Evolutionary conservation across 306 rosid genomes (phyloP).

Genomic region (Lathyrus sativus): DNA sequence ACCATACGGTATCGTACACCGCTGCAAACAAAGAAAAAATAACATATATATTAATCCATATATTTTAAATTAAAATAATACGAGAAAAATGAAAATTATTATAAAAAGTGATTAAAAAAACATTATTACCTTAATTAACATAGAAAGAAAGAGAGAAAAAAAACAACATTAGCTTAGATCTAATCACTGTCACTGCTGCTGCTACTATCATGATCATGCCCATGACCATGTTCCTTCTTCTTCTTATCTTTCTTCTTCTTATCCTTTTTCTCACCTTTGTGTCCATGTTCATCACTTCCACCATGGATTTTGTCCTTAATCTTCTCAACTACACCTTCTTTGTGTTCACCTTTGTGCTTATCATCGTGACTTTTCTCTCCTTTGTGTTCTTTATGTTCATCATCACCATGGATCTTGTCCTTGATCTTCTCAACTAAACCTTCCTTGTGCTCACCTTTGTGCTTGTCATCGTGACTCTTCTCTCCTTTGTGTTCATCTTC

Average conservation of each 20-base stretch:
- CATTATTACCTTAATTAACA: conserved; percentile 20
- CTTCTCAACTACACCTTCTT: conserved; percentile 18
- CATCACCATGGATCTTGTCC: conserved; percentile 32
- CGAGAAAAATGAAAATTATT: background rate
- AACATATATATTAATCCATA: background rate
- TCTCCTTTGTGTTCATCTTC: conserved; percentile 33
- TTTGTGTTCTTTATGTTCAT: background rate
- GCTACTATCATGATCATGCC: conserved; percentile 6
- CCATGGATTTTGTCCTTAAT: conserved; percentile 32
- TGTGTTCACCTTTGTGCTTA: conserved; percentile 21
- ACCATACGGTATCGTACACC: conserved; percentile 9
- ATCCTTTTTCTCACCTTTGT: conserved; percentile 17
- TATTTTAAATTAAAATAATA: background rate
- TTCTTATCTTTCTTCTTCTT: conserved; percentile 28
- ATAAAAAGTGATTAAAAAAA: background rate
- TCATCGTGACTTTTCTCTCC: background rate
- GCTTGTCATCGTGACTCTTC: background rate
- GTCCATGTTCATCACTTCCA: background rate
- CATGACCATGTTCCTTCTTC: conserved; percentile 4
- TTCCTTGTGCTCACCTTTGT: conserved; percentile 21
- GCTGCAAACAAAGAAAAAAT: background rate
- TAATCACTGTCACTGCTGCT: conserved; percentile 33
- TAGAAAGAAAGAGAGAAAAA: background rate
- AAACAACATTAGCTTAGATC: background rate
- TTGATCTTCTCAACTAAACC: conserved; percentile 16